Conservation (phyloP, 2,329 filamentous ascomycete species). For the Westerdykella sp. region DNA sequence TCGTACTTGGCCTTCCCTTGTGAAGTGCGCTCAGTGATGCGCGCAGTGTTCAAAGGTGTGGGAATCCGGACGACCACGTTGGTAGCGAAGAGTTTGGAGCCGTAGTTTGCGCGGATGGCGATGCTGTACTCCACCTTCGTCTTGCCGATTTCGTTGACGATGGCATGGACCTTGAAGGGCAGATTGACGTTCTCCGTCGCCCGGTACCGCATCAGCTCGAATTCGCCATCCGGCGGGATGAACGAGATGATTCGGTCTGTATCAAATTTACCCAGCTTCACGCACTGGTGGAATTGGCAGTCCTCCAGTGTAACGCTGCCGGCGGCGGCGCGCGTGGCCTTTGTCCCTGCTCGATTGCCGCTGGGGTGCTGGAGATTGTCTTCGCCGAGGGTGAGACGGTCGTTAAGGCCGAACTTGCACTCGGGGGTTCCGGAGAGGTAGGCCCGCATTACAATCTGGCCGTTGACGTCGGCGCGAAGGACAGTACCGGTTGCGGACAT, state of each 20-base stretch:
- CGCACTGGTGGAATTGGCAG: conserved; percentile 98
- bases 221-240: conserved; percentile 93
- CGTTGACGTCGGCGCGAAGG: conserved; percentile 89
- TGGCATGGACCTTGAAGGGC: conserved; percentile 97
- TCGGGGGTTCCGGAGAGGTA: conserved; percentile 95
- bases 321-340: conserved; percentile 90
- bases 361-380: conserved; percentile 53
- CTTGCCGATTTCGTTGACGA: conserved; percentile 94
- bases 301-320: conserved; percentile 95
- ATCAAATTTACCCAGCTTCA: conserved; percentile 95
- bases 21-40: conserved; percentile 84
- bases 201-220: conserved; percentile 97
- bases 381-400: conserved; percentile 80
- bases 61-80: conserved; percentile 93
- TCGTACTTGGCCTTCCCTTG: conserved; percentile 99
- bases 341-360: conserved; percentile 74
- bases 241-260: conserved; percentile 95
- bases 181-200: conserved; percentile 98
- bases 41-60: conserved; percentile 91
- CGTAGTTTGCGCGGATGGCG: conserved; percentile 94
- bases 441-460: conserved; percentile 97
- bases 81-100: conserved; percentile 90
- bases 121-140: conserved; percentile 99
- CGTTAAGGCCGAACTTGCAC: conserved; percentile 98
- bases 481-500: conserved; percentile 98